Percentiles rank a stretch among this genome's conserved stretches.
These are phyloP conservation scores for Thermomyces lanuginosus DNA, from an alignment of 2,329 filamentous ascomycete genomes.

Conservation along the genomic window DNA sequence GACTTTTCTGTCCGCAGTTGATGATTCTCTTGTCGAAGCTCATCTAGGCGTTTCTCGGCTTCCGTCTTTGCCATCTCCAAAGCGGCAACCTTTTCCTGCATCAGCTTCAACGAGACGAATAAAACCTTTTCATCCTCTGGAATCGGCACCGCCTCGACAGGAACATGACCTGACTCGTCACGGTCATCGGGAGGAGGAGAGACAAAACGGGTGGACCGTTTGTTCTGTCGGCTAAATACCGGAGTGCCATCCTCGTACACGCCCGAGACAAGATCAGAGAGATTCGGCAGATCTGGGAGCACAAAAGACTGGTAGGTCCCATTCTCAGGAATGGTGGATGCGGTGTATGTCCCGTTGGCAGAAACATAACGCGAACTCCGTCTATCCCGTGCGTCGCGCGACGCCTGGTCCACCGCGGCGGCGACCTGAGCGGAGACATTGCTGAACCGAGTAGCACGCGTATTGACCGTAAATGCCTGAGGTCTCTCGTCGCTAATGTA, in stretches of 20 bases:
- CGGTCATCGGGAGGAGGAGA: conserved; percentile 27
- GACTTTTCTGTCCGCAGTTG: conserved; percentile 31
- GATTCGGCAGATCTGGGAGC: conserved; percentile 43
- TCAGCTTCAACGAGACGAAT: conserved; percentile 41
- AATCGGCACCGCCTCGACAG: conserved; percentile 39
- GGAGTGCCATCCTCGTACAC: conserved; percentile 42
- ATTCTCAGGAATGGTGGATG: conserved; percentile 26
- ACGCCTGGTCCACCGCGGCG: conserved; percentile 23
- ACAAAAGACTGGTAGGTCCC: conserved; percentile 44
- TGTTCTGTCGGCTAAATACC: conserved; percentile 36
- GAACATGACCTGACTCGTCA: conserved; percentile 25
- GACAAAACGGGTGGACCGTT: conserved; percentile 37
- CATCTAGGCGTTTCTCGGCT: conserved; percentile 32
- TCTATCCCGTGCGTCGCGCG: conserved; percentile 18
- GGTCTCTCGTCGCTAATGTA: conserved; percentile 35
- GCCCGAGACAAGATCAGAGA: conserved; percentile 45
- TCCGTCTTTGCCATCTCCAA: conserved; percentile 41
- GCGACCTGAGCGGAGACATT: conserved; percentile 26
- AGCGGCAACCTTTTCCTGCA: conserved; percentile 41
- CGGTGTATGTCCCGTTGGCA: conserved; percentile 13
- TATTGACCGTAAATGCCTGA: conserved; percentile 24
- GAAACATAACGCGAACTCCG: conserved; percentile 14
- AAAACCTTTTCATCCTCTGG: conserved; percentile 48
- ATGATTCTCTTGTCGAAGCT: conserved; percentile 37
- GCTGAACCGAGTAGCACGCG: conserved; percentile 41